A percentile compares a stretch with the other conserved stretches of the same genome.
Conservation (phyloP, 805 yeast species). For the Candida ponderosae region DNA sequence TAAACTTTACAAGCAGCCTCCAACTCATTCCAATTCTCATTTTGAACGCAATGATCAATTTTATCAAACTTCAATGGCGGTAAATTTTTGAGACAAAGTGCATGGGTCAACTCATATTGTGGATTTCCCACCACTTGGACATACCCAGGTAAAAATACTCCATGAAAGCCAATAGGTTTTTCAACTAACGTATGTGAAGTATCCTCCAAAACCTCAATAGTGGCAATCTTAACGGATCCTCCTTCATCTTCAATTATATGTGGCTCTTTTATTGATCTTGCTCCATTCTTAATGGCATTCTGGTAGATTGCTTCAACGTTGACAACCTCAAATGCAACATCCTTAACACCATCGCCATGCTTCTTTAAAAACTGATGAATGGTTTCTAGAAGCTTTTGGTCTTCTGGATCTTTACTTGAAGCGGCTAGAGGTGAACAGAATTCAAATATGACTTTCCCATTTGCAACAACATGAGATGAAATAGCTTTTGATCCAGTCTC, state of each 20-base stretch:
- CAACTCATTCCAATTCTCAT: constrained; percentile 66
- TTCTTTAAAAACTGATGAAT: constrained; percentile 37
- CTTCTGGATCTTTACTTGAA: constrained; percentile 12
- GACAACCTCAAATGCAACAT: constrained; percentile 58
- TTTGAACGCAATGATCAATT: constrained; percentile 80
- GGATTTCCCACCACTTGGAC: constrained; percentile 1
- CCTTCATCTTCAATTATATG: constrained; percentile 27
- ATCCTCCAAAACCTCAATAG: constrained; percentile 49
- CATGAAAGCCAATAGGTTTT: constrained; percentile 21
- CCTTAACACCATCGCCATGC: constrained; percentile 82
- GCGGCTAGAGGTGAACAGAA: constrained; percentile 31
- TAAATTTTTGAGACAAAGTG: constrained; percentile 6
- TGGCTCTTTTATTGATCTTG: constrained; percentile 28
- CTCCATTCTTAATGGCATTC: constrained; percentile 48
- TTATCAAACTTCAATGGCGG: constrained; percentile 32
- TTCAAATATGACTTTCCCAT: constrained; percentile 45
- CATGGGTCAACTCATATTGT: constrained; percentile 1
- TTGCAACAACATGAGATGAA: constrained; percentile 52
- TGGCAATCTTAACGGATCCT: constrained; percentile 50
- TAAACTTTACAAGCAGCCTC: constrained; percentile 50
- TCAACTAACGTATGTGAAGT: constrained; percentile 64
- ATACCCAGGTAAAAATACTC: constrained; percentile 47
- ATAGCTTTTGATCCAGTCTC: constrained; percentile 56
- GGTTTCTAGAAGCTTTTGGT: constrained; percentile 18
- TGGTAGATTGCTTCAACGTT: constrained; percentile 37